A percentile compares a stretch with the other conserved stretches of the same genome.
phyloP scores from a whole-genome alignment of 139 green algal species.

The Picochlorum sp. region DNA sequence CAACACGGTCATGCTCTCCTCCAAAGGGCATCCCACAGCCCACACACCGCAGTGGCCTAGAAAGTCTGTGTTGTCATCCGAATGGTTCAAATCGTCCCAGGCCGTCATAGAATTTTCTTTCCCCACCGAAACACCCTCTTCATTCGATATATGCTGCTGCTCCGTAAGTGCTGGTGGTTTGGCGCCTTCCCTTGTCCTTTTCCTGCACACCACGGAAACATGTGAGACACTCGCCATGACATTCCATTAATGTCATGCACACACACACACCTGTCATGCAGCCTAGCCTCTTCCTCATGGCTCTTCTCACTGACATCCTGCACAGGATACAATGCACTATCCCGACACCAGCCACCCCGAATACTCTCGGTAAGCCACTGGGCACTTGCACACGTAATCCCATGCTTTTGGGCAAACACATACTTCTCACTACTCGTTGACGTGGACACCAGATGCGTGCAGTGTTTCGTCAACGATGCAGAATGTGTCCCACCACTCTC shows the following conservation, averaged over 20 bases:
- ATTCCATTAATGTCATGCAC: too few relatives aligned
- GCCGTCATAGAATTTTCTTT: not conserved
- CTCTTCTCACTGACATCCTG: not conserved
- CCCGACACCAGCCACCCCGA: constrained; percentile 18
- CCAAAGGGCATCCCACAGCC: constrained; percentile 21
- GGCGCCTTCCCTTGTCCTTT: not conserved
- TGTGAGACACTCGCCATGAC: too few relatives aligned
- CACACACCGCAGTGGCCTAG: constrained; percentile 18
- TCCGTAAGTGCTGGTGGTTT: not conserved
- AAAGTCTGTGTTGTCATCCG: constrained; percentile 19
- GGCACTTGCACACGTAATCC: constrained; percentile 8
- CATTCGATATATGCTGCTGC: not conserved
- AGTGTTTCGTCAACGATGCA: constrained; percentile 9
- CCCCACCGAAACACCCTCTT: not conserved
- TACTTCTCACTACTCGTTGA: constrained; percentile 26
- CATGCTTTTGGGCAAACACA: constrained; percentile 19
- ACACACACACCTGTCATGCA: not conserved
- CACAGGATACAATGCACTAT: constrained; percentile 13
- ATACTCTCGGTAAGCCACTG: constrained; percentile 17
- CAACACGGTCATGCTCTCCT: constrained; percentile 21
- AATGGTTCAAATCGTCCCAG: constrained; percentile 9
- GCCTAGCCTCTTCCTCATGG: not conserved
- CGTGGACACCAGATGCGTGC: constrained; percentile 30
- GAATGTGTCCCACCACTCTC: constrained; percentile 20
- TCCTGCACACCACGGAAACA: not conserved